Base-by-base conservation (phyloP, 2,329 filamentous ascomycete species). In the Parastagonospora nodorum region DNA sequence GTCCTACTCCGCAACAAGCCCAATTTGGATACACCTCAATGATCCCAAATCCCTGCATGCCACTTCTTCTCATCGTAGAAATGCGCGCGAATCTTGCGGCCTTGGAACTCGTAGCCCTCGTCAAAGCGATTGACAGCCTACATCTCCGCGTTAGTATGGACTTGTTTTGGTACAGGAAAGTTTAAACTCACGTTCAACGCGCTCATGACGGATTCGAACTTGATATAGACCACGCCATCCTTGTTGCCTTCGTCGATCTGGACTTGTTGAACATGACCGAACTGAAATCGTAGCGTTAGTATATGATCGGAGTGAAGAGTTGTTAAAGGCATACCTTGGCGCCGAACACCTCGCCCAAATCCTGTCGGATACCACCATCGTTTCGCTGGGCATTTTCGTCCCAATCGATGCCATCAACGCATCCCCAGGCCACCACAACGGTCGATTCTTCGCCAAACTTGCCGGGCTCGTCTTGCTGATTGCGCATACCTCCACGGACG, bases 261-360 rank as follows among this genome's bases (percentile, higher is more conserved):
- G 14, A 96, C 80, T 60, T 90, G 81, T 73, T 95, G 89, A 5
- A 96, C 88, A 38, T 85, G 83, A 12, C 92, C 92, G 69, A 96
- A 96, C 85, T 91, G 58, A 4, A 14, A 5, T 24, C 8, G 10
- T 11, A 10, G 58, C 4, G 11, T 9, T 16, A n/a, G 9, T 11
- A 12, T 15, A 19, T 16, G 5, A 11, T 31, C 12, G 31, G 9
- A 49, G 42, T 42, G 15, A 39, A 24, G 15, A 15, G 37, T 16
- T 12, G 7, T 24, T 39, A 15, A 27, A 30, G n/a, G 57, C 68
- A 59, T 67, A 87, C 84, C 81, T 92, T 92, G 58, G 90, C 85
- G 42, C 87, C 87, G 73, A 95, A 97, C 69, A 96, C 90, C 67
- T 97, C 90, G 6, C 94, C 94, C 73, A 99, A 97, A 72, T 97